phyloP scores from a whole-genome alignment of 108 stramenopile species.

The Discostella stelligeroides region DNA sequence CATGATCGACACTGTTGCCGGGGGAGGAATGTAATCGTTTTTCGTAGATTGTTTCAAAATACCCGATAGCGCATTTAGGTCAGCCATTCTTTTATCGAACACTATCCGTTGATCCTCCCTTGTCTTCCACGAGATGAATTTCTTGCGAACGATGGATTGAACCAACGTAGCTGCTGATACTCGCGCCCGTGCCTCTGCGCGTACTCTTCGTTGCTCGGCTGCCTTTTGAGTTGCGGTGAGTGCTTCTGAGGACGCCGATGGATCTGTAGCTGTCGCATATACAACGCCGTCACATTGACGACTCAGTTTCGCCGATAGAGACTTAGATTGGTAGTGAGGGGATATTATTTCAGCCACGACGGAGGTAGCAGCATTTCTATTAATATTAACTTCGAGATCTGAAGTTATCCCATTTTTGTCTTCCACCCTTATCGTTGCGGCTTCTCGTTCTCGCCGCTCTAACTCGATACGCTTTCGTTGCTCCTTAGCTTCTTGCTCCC shows the following conservation, averaged over 20 bases:
- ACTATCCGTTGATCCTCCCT: constrained; percentile 43
- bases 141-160: constrained; percentile 62
- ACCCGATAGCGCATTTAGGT: constrained; percentile 54
- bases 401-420: constrained; percentile 11
- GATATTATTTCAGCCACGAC: no score
- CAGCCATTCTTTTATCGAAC: constrained; percentile 59
- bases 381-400: not conserved
- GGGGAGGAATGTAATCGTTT: constrained; percentile 69
- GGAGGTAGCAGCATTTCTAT: not conserved
- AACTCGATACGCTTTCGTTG: constrained; percentile 42
- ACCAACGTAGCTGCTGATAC: constrained; percentile 49
- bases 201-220: constrained; percentile 67
- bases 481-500: constrained; percentile 57
- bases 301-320: not conserved
- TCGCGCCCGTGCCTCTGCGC: constrained; percentile 50
- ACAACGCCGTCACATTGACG: not conserved
- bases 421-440: constrained; percentile 18
- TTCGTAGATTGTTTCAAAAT: constrained; percentile 53
- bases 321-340: no score
- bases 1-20: constrained; percentile 66
- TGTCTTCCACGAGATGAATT: constrained; percentile 41
- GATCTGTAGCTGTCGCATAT: constrained; percentile 8
- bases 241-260: constrained; percentile 3
- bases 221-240: constrained; percentile 63
- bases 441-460: constrained; percentile 34